phyloP scores from a whole-genome alignment of 1,139 yeast species.

The Yamadazyma membranifaciens region DNA sequence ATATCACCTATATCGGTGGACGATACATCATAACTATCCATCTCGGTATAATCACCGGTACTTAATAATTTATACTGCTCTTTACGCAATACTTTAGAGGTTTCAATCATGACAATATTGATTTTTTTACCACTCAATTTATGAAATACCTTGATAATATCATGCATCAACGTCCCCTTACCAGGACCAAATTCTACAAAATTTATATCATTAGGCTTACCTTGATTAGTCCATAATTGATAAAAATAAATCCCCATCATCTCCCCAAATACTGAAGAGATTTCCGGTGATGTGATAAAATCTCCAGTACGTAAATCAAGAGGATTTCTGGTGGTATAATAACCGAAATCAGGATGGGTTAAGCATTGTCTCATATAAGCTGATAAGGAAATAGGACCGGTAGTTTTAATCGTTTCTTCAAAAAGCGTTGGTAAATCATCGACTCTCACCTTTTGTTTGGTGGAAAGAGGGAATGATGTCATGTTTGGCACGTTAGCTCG shows the following conservation, averaged over 20 bases:
- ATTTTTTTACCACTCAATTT: constrained; percentile 27
- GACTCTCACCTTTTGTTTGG: constrained; percentile 19
- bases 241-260: constrained; percentile 76
- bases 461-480: constrained; percentile 34
- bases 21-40: constrained; percentile 27
- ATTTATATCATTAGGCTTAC: constrained; percentile 46
- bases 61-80: constrained; percentile 52
- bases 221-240: constrained; percentile 60
- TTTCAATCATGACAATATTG: constrained; percentile 65
- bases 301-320: constrained; percentile 64
- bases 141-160: constrained; percentile 50
- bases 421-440: constrained; percentile 41
- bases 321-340: constrained; percentile 78
- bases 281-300: constrained; percentile 84
- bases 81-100: constrained; percentile 61
- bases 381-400: constrained; percentile 76
- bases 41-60: constrained; percentile 25
- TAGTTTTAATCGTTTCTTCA: constrained; percentile 56
- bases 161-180: constrained; percentile 74
- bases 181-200: constrained; percentile 92
- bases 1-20: constrained; percentile 56
- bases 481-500: constrained; percentile 36
- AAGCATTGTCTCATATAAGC: constrained; percentile 82
- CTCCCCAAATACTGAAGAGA: constrained; percentile 86
- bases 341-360: constrained; percentile 76